Conservation (phyloP, 2,329 filamentous ascomycete genomes). For the Fusarium sacchari region DNA sequence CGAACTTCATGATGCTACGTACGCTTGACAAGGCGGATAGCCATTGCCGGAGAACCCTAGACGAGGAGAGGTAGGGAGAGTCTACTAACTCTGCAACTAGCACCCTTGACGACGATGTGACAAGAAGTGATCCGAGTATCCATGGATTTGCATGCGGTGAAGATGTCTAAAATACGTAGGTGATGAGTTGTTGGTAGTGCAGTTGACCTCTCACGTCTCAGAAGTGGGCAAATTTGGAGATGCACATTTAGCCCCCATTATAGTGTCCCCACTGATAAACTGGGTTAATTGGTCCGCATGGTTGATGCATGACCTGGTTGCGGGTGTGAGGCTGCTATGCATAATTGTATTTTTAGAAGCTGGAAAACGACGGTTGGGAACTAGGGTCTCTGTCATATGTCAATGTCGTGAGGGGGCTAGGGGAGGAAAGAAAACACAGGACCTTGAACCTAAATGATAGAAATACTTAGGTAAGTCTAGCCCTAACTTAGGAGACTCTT, state of each 20-base stretch:
- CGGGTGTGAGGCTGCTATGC: constrained; percentile 37
- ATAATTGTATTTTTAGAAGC: constrained; percentile 41
- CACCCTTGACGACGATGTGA: not conserved
- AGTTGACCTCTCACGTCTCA: constrained; percentile 28
- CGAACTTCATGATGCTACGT: constrained; percentile 14
- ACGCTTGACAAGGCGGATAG: not conserved
- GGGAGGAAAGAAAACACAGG: too few relatives aligned
- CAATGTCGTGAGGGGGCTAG: too few relatives aligned
- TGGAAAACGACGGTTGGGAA: constrained; percentile 4
- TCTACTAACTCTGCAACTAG: constrained; percentile 5
- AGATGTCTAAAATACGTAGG: constrained; percentile 8
- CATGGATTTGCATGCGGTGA: constrained; percentile 28
- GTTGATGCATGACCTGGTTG: constrained; percentile 35
- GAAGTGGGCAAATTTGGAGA: constrained; percentile 30
- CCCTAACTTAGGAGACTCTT: too few relatives aligned
- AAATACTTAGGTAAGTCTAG: too few relatives aligned
- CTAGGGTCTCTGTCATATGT: constrained; percentile 22
- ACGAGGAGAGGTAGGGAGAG: not conserved
- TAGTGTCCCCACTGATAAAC: constrained; percentile 13
- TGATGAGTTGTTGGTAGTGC: constrained; percentile 22
- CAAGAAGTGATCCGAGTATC: constrained; percentile 9
- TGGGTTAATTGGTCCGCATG: constrained; percentile 27
- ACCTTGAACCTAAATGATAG: too few relatives aligned
- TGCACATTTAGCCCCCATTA: constrained; percentile 42
- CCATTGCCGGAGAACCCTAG: not conserved